Conservation (phyloP, 2,329 filamentous ascomycete species). For the Monilinia laxa region DNA sequence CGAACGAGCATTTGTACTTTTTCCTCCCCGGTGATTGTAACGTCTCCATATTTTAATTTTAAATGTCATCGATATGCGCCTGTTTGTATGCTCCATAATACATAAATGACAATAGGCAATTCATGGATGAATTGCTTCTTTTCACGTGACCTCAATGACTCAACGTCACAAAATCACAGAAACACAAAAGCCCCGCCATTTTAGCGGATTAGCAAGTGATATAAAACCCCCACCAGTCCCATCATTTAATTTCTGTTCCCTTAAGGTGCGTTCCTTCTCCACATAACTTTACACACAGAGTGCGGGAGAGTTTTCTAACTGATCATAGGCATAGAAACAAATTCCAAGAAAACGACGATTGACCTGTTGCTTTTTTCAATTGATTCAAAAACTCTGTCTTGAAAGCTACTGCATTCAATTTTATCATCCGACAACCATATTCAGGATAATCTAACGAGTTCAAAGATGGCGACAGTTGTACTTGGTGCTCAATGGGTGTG, state of each 20-base stretch:
- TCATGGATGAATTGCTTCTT: not conserved
- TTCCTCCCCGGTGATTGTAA: too few species aligned
- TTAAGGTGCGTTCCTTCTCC: constrained; percentile 25
- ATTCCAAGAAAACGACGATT: not conserved
- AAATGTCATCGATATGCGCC: too few species aligned
- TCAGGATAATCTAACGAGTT: constrained; percentile 23
- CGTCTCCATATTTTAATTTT: too few species aligned
- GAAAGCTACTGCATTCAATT: not conserved
- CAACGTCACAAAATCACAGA: constrained; percentile 1
- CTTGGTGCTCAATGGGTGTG: constrained; percentile 59
- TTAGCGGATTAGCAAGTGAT: constrained; percentile 1
- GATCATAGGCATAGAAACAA: constrained; percentile 14
- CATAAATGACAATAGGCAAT: not conserved
- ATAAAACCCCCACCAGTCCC: constrained; percentile 21
- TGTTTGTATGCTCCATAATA: not conserved
- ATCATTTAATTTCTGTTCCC: constrained; percentile 22
- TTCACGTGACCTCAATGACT: constrained; percentile 17
- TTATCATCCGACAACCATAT: constrained; percentile 22
- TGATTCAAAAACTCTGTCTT: not conserved
- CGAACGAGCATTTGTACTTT: too few species aligned
- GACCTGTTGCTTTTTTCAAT: constrained; percentile 11
- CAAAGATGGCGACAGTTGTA: constrained; percentile 48
- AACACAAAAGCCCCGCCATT: constrained; percentile 19
- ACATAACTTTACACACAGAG: constrained; percentile 21
- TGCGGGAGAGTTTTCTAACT: constrained; percentile 21